A percentile compares a stretch with the other conserved stretches of the same genome.
Conservation (phyloP, 2,329 filamentous ascomycete genomes). For the Colletotrichum sp. region DNA sequence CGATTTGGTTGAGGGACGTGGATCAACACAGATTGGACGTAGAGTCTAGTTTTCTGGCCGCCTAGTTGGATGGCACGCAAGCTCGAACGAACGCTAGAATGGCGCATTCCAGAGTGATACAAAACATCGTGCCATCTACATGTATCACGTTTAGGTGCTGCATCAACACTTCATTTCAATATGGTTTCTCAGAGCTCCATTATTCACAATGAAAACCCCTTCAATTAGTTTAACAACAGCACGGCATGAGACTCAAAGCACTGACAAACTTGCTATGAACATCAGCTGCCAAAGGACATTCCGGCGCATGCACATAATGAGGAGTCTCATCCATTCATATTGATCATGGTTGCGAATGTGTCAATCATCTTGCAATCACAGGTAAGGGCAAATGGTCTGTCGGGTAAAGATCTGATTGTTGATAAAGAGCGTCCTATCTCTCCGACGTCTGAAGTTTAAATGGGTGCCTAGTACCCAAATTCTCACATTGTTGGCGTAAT, state of each 20-base stretch:
- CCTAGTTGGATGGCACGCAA: too few relatives aligned
- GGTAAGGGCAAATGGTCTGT: neutral
- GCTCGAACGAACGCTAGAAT: too few relatives aligned
- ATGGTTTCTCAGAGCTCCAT: rapidly evolving
- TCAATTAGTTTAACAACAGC: neutral
- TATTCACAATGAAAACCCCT: neutral
- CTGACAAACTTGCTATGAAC: neutral
- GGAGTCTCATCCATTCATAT: neutral
- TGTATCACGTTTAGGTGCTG: rapidly evolving
- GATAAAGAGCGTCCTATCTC: neutral
- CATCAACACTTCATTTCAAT: neutral
- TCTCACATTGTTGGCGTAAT: neutral
- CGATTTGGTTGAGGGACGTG: too few relatives aligned
- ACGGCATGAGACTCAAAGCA: neutral
- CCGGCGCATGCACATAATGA: neutral
- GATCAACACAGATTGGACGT: too few relatives aligned
- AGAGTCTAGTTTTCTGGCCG: rapidly evolving
- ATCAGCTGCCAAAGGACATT: neutral
- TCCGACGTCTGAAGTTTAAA: neutral
- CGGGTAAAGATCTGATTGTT: neutral
- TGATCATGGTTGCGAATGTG: neutral
- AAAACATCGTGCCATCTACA: neutral
- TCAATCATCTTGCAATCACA: neutral
- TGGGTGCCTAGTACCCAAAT: neutral
- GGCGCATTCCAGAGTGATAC: too few relatives aligned